Evolutionary conservation across 179 eudicot species (phyloP), one percentile per base, ranked within the genome.

Genomic region (Amaranthus tricolor): DNA sequence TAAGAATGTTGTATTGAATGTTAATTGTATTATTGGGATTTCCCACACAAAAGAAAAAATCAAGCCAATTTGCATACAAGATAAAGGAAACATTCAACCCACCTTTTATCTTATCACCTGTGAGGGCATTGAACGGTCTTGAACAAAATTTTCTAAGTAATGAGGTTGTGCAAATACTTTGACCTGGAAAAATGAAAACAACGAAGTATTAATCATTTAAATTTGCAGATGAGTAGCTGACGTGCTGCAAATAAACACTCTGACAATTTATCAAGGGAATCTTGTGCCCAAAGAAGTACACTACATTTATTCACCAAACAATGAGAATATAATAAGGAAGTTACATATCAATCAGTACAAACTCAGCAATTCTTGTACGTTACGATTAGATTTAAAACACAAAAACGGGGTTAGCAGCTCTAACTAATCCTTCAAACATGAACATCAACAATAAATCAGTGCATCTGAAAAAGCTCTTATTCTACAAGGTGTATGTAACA

Each of bases 91-190:
- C 13, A 6, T 12, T 31, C 16, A 45, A 45, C 74, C 20, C 69
- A 93, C 97, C 98, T 81, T 79, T 87, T 62, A 94, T 85, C 82
- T 87, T 91, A 16, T 94, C 93, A 13, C 85, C 85, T 76, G 92
- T 74, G 53, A 94, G 98, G 74, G 96, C 98, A 84, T 90, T 82
- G 65, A 94, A 91, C 48, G 98, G 55, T 96, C 76, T 71, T 94
- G 98, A 62, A 94, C 97, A 86, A 94, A 91, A 70, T 88, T 91
- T 68, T 94, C 77, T 88, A 91, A 79, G 88, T 94, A 94, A 80
- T 90, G 81, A 55, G 95, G 91, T 80, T 94, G 97, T 66, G 62
- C 79, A 80, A 94, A 91, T 62, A 91, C 91, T 86, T 89, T 94
- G 76, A 94, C 98, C 97, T 93, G 88, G 76, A 84, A 80, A 80